Base-by-base conservation (phyloP, 2,329 filamentous ascomycete genomes). In the Fusarium newnesense region DNA sequence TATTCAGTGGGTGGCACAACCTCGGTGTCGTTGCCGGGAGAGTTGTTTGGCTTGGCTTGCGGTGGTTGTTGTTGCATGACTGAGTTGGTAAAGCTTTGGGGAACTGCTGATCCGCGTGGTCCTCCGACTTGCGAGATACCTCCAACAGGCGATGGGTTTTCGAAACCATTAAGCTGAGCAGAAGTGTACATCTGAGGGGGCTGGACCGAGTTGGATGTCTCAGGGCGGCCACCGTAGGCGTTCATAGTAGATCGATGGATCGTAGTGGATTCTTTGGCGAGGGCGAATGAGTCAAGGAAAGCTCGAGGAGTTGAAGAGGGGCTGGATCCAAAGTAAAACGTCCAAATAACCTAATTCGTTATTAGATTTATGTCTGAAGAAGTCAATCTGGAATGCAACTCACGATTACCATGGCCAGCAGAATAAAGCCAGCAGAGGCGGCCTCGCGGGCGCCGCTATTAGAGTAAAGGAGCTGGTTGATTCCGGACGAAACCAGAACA, bases 181-280 rank as follows among this genome's bases (percentile, higher is more conserved):
- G 95, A 97, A 1, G 96, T 98, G 86, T 98, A 98, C 95, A 98
- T 97, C 81, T 98, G 96, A 2, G 96, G 96, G 12, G 94, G 92
- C 75, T 91, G 88, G 28, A 89, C 87, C 21, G 93, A 95, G 66
- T 92, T 91, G 37, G 93, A 95, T 2, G 94, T 97, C 80, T 97
- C 94, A 34, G 95, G 95, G 40, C 94, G 93, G 73, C 89, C 92
- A 77, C 94, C 95, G 72, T 88, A 91, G 78, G 90, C 92, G 62
- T 91, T 92, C 90, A 96, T 90, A 83, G 92, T 84, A 84, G 91
- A 86, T 85, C 90, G 85, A 83, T 93, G 85, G 86, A 90, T 86
- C 83, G 88, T 90, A 30, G 89, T 87, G 1, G 88, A 90, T 78
- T 97, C 95, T 84, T 98, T 98, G 85, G 96, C 91, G 28, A 98